phyloP scores from a whole-genome alignment of 2,329 filamentous ascomycete genomes.

The Tolypocladium cylindrosporum region DNA sequence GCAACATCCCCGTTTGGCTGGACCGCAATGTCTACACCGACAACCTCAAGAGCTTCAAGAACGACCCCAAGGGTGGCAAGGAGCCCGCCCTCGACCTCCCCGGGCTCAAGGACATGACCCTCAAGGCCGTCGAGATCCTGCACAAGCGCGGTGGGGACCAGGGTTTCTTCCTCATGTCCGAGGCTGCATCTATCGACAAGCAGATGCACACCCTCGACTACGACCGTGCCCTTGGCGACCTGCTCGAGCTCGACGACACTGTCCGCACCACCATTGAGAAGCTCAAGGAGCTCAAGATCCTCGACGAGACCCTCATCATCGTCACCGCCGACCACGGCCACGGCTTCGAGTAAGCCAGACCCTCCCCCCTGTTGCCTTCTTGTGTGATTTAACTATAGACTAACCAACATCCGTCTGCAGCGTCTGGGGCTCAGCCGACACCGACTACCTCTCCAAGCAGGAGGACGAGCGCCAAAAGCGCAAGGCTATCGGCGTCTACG shows the following conservation, averaged over 20 bases:
- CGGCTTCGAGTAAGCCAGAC: slow-evolving; percentile 55
- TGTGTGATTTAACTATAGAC: slow-evolving; percentile 3
- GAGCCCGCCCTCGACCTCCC: slow-evolving; percentile 63
- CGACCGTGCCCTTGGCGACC: slow-evolving; percentile 73
- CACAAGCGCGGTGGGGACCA: slow-evolving; percentile 53
- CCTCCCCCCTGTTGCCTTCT: not conserved
- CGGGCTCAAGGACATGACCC: slow-evolving; percentile 80
- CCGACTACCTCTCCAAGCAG: slow-evolving; percentile 61
- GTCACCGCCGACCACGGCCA: slow-evolving; percentile 86
- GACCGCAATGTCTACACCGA: slow-evolving; percentile 72
- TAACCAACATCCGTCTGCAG: slow-evolving; percentile 9
- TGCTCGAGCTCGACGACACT: slow-evolving; percentile 79
- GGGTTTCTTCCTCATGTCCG: slow-evolving; percentile 82
- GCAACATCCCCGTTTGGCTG: slow-evolving; percentile 74
- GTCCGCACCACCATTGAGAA: slow-evolving; percentile 64
- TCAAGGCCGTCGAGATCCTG: slow-evolving; percentile 78
- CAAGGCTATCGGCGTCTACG: slow-evolving; percentile 63
- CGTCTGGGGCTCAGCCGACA: slow-evolving; percentile 75
- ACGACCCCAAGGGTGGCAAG: slow-evolving; percentile 58
- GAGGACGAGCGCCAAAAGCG: slow-evolving; percentile 62
- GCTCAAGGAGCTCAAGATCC: slow-evolving; percentile 52
- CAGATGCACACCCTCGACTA: slow-evolving; percentile 84
- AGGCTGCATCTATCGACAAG: slow-evolving; percentile 80
- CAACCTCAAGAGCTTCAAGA: slow-evolving; percentile 56
- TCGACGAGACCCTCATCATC: slow-evolving; percentile 68